A percentile compares a stretch with the other conserved stretches of the same genome.
phyloP scores from a whole-genome alignment of 441 rosid species.

The Capsella rubella region DNA sequence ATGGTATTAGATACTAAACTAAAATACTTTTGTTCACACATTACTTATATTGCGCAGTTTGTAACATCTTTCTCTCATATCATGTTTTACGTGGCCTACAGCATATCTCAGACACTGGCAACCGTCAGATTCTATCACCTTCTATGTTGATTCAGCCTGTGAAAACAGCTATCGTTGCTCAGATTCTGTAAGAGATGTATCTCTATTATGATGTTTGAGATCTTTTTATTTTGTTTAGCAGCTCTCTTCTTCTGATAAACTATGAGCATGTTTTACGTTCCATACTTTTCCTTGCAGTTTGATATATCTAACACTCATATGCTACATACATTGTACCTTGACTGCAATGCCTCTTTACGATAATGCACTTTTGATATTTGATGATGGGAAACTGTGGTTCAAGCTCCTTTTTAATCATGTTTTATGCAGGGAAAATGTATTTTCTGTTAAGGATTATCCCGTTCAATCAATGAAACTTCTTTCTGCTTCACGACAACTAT shows the following conservation, averaged over 20 bases:
- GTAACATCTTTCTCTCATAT: slow-evolving; percentile 36
- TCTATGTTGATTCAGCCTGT: slow-evolving; percentile 72
- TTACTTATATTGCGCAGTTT: slow-evolving; percentile 21
- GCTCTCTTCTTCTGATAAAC: too few species aligned
- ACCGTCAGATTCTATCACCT: slow-evolving; percentile 57
- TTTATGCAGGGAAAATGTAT: slow-evolving; percentile 55
- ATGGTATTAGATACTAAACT: slow-evolving; percentile 54
- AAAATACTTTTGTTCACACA: slow-evolving; percentile 18
- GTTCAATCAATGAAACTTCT: slow-evolving; percentile 57
- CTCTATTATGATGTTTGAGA: neutral
- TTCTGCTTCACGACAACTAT: slow-evolving; percentile 64
- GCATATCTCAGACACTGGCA: slow-evolving; percentile 53
- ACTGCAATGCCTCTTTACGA: slow-evolving; percentile 20
- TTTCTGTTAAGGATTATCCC: slow-evolving; percentile 66
- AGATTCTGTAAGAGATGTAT: slow-evolving; percentile 65
- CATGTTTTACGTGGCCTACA: slow-evolving; percentile 48
- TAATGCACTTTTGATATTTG: slow-evolving; percentile 18
- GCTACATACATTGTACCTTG: slow-evolving; percentile 10
- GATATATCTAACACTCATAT: slow-evolving; percentile 19
- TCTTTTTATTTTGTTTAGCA: neutral
- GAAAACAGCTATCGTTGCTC: slow-evolving; percentile 56
- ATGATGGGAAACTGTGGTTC: slow-evolving; percentile 17
- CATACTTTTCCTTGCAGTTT: slow-evolving; percentile 18
- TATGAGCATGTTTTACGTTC: neutral
- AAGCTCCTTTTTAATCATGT: slow-evolving; percentile 16